Percentiles rank a stretch among this genome's conserved stretches.
These are phyloP conservation scores for Penicillium crystallinum DNA, from an alignment of 495 filamentous ascomycete species.

Conservation along the genomic window DNA sequence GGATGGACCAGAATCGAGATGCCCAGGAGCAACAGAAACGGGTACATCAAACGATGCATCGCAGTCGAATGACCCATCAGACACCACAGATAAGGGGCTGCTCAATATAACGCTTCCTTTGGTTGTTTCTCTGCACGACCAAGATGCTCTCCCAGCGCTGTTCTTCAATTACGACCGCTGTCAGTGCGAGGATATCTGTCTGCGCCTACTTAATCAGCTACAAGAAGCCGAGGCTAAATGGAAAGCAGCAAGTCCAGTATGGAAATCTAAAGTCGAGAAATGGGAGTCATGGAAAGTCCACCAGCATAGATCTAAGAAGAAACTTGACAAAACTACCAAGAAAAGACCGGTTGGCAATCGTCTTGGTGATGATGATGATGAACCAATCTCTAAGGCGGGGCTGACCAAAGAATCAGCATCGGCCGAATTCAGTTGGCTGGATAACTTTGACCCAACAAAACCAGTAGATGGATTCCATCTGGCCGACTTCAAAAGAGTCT, in stretches of 20 bases:
- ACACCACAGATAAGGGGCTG: conserved; percentile 13
- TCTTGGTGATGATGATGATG: conserved; percentile 28
- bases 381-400: conserved; percentile 45
- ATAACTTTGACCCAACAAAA: conserved; percentile 58
- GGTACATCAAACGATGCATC: conserved; percentile 5
- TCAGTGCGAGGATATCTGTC: conserved; percentile 54
- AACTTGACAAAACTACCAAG: conserved; percentile 19
- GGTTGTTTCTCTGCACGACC: conserved; percentile 54
- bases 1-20: background rate
- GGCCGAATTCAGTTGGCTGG: conserved; percentile 49
- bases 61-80: background rate
- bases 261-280: conserved; percentile 50
- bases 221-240: conserved; percentile 48
- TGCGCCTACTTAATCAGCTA: conserved; percentile 44
- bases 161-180: conserved; percentile 71
- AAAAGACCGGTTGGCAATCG: conserved; percentile 32
- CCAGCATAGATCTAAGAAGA: conserved; percentile 33
- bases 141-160: conserved; percentile 64
- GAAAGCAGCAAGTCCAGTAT: conserved; percentile 51
- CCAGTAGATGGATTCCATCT: conserved; percentile 61
- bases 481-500: conserved; percentile 52
- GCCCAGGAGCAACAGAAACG: background rate
- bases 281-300: conserved; percentile 49
- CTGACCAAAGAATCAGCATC: conserved; percentile 47
- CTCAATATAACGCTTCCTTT: conserved; percentile 52